Base-by-base conservation (phyloP, 768 basidiomycete genomes). In the Tylopilus plumbeoviolaceoides region DNA sequence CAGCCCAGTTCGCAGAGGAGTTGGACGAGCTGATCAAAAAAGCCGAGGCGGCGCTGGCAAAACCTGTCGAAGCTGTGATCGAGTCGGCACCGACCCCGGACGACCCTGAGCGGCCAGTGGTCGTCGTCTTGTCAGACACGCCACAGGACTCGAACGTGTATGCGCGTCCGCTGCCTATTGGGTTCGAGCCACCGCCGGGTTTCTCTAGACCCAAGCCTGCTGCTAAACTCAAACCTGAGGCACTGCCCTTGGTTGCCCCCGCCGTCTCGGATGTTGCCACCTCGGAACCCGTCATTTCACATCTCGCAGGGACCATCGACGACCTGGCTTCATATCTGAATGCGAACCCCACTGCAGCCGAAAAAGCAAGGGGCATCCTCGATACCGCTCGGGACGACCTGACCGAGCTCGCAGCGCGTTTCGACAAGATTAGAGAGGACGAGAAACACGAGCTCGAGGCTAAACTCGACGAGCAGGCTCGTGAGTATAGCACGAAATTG, bases 291-390 rank as follows among this genome's bases (percentile, higher is more conserved):
- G 84, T 97, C 61, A 87, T 99, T 56, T 78, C 84, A 5, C 91
- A 98, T 63, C 85, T 99, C 10, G 95, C 94, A 8, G 78, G 82
- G 4, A 94, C 92, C 31, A 98, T 98, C 62, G 97, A 98, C 72
- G 80, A 85, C 61, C 86, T 99, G 45, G 87, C 94, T 15, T 80
- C 85, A 10, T 93, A 87, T 72, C 78, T 98, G 27, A 84, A 85
- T 38, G 75, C 84, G 21, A 86, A 89, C 59, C 85, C 92, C 20
- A 63, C 77, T 5, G 83, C 83, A 7, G 80, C 83, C 15, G 69
- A 79, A 40, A 80, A 89, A 60, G 90, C 87, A 35, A 79, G 80
- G 30, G 82, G 78, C 46, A 82, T 97, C 41, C 78, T 98, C 35
- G 85, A 87, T 56, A 79, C 78, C 4, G 95, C 95, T 35, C 87